Conservation (phyloP, 805 yeast species). For the Tetrapisispora iriomotensis region DNA sequence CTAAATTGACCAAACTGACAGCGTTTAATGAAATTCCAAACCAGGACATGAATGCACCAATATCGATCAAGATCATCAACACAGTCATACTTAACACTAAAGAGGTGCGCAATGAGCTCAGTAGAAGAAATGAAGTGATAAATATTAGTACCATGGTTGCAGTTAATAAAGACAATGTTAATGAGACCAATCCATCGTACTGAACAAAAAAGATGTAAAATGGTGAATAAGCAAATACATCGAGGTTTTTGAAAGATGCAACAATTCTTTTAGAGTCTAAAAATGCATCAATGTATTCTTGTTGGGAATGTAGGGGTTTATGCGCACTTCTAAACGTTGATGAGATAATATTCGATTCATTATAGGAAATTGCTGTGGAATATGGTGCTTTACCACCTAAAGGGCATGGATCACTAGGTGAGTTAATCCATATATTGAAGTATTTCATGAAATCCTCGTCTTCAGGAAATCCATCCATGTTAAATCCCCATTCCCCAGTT, state of each 20-base stretch:
- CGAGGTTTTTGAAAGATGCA: slow-evolving; percentile 44
- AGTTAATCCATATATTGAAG: slow-evolving; percentile 70
- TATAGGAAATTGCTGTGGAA: slow-evolving; percentile 43
- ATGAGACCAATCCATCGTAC: slow-evolving; percentile 53
- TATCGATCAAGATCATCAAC: slow-evolving; percentile 52
- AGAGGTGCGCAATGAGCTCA: slow-evolving; percentile 62
- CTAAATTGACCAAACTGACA: slow-evolving; percentile 75
- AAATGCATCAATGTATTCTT: slow-evolving; percentile 75
- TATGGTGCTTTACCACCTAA: slow-evolving; percentile 94
- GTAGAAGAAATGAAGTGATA: slow-evolving; percentile 40
- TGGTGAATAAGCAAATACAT: slow-evolving; percentile 83
- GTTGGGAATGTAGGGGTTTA: slow-evolving; percentile 66
- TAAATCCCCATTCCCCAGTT: slow-evolving; percentile 53
- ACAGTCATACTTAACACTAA: slow-evolving; percentile 49
- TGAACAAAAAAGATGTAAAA: slow-evolving; percentile 91
- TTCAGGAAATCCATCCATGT: slow-evolving; percentile 78
- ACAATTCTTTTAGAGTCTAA: slow-evolving; percentile 60
- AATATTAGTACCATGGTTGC: slow-evolving; percentile 47
- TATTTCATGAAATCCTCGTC: slow-evolving; percentile 59
- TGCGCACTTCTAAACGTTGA: slow-evolving; percentile 77
- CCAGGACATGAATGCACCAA: slow-evolving; percentile 71
- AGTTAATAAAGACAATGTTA: slow-evolving; percentile 45
- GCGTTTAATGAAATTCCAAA: slow-evolving; percentile 79
- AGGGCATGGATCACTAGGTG: slow-evolving; percentile 87
- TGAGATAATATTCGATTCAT: slow-evolving; percentile 37